Conservation (phyloP, 257 asterid species). For the Solanum habrochaites region DNA sequence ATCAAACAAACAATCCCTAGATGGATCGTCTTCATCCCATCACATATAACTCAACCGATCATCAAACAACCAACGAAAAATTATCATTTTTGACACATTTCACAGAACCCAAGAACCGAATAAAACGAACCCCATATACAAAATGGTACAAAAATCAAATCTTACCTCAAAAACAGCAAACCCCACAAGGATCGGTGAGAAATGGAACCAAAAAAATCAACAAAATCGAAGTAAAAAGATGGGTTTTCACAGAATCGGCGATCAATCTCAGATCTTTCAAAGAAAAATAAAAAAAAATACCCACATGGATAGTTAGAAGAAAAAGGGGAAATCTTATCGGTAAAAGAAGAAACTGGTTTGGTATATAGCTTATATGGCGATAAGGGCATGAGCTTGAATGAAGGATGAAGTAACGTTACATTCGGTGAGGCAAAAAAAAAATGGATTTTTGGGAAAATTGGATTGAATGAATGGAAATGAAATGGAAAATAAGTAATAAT, state of each 20-base stretch:
- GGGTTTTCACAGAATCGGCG: neutral
- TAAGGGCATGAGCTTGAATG: neutral
- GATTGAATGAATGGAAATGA: neutral
- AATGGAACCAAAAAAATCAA: neutral
- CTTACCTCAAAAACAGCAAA: slow-evolving; percentile 14
- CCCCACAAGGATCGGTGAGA: slow-evolving; percentile 33
- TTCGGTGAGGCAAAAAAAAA: neutral
- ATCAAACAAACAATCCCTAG: neutral
- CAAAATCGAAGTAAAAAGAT: neutral
- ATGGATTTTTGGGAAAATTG: neutral
- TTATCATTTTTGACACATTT: slow-evolving; percentile 1
- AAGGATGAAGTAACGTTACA: neutral
- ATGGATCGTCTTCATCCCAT: neutral
- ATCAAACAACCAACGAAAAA: slow-evolving; percentile 13
- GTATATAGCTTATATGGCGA: neutral
- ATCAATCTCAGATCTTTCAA: neutral
- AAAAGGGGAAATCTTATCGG: neutral
- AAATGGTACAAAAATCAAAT: slow-evolving; percentile 6
- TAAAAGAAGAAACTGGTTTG: neutral
- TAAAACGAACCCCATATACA: neutral
- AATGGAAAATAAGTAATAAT: neutral
- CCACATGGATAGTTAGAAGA: neutral
- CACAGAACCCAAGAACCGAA: neutral
- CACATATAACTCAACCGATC: slow-evolving; percentile 12
- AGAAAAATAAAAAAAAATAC: neutral